phyloP scores from a whole-genome alignment of 208 protist genomes.

The Trypanosoma melophagium region DNA sequence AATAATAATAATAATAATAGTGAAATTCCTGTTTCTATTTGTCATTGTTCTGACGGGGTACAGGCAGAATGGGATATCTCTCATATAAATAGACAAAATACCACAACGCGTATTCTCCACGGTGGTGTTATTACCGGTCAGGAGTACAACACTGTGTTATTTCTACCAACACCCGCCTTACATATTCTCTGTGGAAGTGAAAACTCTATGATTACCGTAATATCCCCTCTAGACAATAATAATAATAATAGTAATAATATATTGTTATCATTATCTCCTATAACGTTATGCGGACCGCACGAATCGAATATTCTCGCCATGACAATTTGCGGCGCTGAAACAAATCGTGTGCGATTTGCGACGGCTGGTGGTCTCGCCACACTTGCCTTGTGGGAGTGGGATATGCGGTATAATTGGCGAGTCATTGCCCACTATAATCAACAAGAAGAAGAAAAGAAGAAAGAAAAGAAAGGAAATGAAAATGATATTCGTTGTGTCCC shows the following conservation, averaged over 20 bases:
- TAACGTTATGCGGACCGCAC: constrained; percentile 58
- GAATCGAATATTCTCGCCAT: constrained; percentile 77
- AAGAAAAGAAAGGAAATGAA: background rate
- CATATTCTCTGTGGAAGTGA: constrained; percentile 63
- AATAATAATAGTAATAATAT: background rate
- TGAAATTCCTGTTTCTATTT: constrained; percentile 28
- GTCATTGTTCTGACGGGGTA: constrained; percentile 70
- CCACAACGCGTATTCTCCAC: constrained; percentile 31
- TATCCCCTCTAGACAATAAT: background rate
- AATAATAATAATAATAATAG: constrained; percentile 1
- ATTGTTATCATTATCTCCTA: too few species aligned
- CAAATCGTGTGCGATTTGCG: constrained; percentile 34
- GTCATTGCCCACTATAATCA: constrained; percentile 21
- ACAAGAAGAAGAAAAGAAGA: background rate
- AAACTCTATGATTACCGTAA: constrained; percentile 51
- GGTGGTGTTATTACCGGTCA: constrained; percentile 48
- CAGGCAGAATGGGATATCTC: constrained; percentile 25
- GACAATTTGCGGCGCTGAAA: constrained; percentile 19
- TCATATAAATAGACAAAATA: constrained; percentile 3
- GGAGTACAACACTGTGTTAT: constrained; percentile 64
- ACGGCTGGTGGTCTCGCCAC: constrained; percentile 62
- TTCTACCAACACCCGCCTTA: constrained; percentile 28
- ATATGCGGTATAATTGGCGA: constrained; percentile 16
- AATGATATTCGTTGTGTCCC: constrained; percentile 34
- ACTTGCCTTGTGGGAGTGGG: constrained; percentile 47